These are phyloP conservation scores for Carex sylvatica DNA, from an alignment of 202 grass and related monocot species.

Conservation along the genomic window DNA sequence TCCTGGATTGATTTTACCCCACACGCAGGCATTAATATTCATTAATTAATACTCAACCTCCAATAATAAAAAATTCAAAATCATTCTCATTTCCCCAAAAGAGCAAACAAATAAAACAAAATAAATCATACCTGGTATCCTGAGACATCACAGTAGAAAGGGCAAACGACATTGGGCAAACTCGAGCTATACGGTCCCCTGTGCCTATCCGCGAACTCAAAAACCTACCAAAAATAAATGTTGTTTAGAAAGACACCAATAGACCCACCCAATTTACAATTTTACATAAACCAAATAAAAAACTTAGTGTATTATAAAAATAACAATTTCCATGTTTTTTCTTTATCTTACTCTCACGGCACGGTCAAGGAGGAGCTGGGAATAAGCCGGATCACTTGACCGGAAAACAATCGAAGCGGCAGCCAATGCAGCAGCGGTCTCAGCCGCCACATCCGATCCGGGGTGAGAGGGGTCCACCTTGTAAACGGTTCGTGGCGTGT, in stretches of 20 bases:
- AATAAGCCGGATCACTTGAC: slow-evolving; percentile 55
- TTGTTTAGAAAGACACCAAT: background rate
- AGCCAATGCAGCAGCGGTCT: slow-evolving; percentile 71
- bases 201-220: slow-evolving; percentile 72
- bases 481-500: slow-evolving; percentile 67
- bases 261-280: background rate
- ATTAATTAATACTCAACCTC: background rate
- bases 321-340: background rate
- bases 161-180: slow-evolving; percentile 51
- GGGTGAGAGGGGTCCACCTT: slow-evolving; percentile 52
- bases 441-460: slow-evolving; percentile 71
- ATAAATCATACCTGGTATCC: slow-evolving; percentile 48
- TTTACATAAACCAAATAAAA: background rate
- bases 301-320: background rate
- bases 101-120: background rate
- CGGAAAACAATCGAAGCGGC: slow-evolving; percentile 78
- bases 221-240: slow-evolving; percentile 38
- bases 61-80: background rate
- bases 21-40: background rate
- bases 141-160: slow-evolving; percentile 78
- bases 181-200: slow-evolving; percentile 62
- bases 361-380: slow-evolving; percentile 60
- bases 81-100: background rate
- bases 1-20: slow-evolving; percentile 36
- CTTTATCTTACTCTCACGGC: slow-evolving; percentile 28